These are phyloP conservation scores for Ogataea paraovalis DNA, from an alignment of 805 yeast genomes.

Conservation along the genomic window DNA sequence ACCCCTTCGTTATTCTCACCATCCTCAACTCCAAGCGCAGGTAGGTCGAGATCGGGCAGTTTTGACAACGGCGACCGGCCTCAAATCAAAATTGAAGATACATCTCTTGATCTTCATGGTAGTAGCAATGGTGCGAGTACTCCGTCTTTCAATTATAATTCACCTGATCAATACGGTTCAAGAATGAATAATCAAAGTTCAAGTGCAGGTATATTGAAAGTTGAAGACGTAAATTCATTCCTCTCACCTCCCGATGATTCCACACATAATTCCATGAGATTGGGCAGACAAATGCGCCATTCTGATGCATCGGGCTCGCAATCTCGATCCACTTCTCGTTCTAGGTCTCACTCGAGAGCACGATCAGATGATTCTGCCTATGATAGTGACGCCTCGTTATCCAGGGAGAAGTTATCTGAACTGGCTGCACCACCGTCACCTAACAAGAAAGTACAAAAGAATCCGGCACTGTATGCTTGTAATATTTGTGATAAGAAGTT, in stretches of 20 bases:
- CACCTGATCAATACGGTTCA: conserved; percentile 2
- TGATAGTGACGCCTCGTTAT: conserved; percentile 28
- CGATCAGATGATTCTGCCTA: conserved; percentile 30
- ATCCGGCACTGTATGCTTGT: conserved; percentile 74
- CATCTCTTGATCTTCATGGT: conserved; percentile 4
- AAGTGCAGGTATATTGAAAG: conserved; percentile 12
- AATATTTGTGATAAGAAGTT: conserved; percentile 80
- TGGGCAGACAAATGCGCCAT: conserved; percentile 37
- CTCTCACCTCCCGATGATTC: conserved; percentile 29
- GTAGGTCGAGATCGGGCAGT: conserved; percentile 31
- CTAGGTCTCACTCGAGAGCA: conserved; percentile 22
- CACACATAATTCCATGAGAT: conserved; percentile 29
- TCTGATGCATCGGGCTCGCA: conserved; percentile 25
- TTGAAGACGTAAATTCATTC: conserved; percentile 31
- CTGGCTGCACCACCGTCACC: conserved; percentile 51
- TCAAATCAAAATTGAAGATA: conserved; percentile 24
- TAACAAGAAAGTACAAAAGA: conserved; percentile 58
- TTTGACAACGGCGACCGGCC: conserved; percentile 12
- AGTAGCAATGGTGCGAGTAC: background rate
- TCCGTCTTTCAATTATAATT: conserved; percentile 9
- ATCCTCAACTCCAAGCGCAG: conserved; percentile 34
- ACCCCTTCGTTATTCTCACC: conserved; percentile 60
- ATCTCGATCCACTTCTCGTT: conserved; percentile 32
- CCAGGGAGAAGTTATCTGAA: conserved; percentile 60
- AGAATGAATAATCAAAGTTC: conserved; percentile 10